A percentile compares a stretch with the other conserved stretches of the same genome.
These are phyloP conservation scores for Phylloporus sp. DNA, from an alignment of 768 basidiomycete genomes.

Conservation along the genomic window DNA sequence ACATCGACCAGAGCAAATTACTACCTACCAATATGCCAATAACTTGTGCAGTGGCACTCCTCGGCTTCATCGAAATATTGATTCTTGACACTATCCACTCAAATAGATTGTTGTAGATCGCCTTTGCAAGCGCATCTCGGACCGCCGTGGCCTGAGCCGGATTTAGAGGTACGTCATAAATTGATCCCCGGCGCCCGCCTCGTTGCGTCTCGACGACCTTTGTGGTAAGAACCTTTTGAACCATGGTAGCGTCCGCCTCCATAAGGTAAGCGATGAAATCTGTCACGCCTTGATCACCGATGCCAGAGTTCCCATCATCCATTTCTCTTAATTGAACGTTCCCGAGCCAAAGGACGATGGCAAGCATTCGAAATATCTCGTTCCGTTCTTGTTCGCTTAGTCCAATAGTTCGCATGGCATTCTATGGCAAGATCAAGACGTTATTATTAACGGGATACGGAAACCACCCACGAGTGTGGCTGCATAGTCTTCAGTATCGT, in stretches of 20 bases:
- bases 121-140: conserved; percentile 89
- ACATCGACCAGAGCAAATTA: background rate
- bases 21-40: conserved; percentile 82
- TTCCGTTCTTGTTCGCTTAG: conserved; percentile 79
- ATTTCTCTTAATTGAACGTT: conserved; percentile 87
- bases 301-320: conserved; percentile 82
- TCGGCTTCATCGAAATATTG: conserved; percentile 94
- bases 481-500: conserved; percentile 80
- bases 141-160: conserved; percentile 86
- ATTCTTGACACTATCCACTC: conserved; percentile 98
- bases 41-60: conserved; percentile 64
- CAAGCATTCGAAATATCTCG: conserved; percentile 91
- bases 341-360: conserved; percentile 90
- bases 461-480: conserved; percentile 72
- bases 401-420: conserved; percentile 92
- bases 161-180: conserved; percentile 96
- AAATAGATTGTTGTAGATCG: conserved; percentile 96
- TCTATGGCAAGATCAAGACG: conserved; percentile 37
- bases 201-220: conserved; percentile 89
- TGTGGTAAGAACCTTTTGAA: conserved; percentile 83
- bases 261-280: conserved; percentile 95
- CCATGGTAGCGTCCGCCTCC: conserved; percentile 72
- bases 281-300: conserved; percentile 81
- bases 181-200: conserved; percentile 87
- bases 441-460: conserved; percentile 2